Evolutionary conservation across 2,329 filamentous ascomycete genomes (phyloP).

Genomic region (Venturia carpophila): DNA sequence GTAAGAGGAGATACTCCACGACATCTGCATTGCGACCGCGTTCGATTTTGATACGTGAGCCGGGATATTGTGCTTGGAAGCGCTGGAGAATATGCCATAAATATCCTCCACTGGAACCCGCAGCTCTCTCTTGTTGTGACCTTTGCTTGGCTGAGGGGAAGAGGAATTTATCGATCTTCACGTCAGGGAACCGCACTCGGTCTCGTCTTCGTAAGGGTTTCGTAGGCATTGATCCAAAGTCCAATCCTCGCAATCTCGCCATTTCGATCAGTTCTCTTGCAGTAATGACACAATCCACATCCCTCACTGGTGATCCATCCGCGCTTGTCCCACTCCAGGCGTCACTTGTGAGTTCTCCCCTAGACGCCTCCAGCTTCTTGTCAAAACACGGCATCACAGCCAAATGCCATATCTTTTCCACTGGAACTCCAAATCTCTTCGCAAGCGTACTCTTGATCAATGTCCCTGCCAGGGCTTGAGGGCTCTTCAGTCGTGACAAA

Average conservation of each 20-base stretch:
- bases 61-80: conserved; percentile 61
- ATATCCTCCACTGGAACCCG: conserved; percentile 83
- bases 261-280: conserved; percentile 90
- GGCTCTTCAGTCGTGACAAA: conserved; percentile 84
- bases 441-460: conserved; percentile 81
- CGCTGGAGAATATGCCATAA: conserved; percentile 70
- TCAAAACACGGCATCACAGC: conserved; percentile 98
- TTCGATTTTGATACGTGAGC: conserved; percentile 60
- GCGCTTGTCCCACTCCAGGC: conserved; percentile 48
- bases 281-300: conserved; percentile 97
- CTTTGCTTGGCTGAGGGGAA: conserved; percentile 50
- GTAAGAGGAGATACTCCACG: conserved; percentile 68
- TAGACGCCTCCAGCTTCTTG: conserved; percentile 94
- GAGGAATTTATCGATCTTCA: conserved; percentile 61
- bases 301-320: conserved; percentile 49
- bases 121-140: conserved; percentile 37
- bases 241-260: conserved; percentile 68
- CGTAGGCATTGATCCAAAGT: conserved; percentile 65
- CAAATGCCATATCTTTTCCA: conserved; percentile 83
- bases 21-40: conserved; percentile 87
- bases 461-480: conserved; percentile 85
- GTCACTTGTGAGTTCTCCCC: conserved; percentile 79
- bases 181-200: conserved; percentile 61
- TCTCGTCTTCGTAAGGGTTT: conserved; percentile 37
- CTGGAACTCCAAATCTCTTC: conserved; percentile 60